phyloP scores from a whole-genome alignment of 495 filamentous ascomycete genomes.

The Glutinoglossum americanum region DNA sequence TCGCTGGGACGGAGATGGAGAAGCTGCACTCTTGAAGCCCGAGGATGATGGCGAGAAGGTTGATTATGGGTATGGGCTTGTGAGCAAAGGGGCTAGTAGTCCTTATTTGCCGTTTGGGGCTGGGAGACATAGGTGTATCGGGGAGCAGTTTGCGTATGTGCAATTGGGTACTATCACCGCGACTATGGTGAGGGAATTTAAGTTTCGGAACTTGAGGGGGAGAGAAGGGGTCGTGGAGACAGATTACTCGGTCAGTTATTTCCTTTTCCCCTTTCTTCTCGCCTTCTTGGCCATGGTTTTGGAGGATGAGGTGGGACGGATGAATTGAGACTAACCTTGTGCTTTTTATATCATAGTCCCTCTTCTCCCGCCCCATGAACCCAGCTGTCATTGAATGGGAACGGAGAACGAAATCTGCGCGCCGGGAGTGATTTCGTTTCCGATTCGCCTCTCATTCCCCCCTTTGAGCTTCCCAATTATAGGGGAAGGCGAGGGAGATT shows the following conservation, averaged over 20 bases:
- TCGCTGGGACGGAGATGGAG: conserved; percentile 44
- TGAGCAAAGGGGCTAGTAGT: conserved; percentile 65
- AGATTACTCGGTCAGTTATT: conserved; percentile 38
- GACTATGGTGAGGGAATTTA: conserved; percentile 55
- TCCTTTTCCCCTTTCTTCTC: not conserved
- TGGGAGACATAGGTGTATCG: conserved; percentile 84
- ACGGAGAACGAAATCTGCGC: not conserved
- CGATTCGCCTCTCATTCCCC: too few relatives aligned
- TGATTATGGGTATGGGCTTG: conserved; percentile 80
- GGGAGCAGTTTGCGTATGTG: conserved; percentile 90
- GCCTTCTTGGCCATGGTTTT: too few relatives aligned
- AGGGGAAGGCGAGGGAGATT: too few relatives aligned
- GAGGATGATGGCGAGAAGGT: conserved; percentile 29
- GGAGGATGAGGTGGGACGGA: too few relatives aligned
- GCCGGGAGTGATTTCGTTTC: not conserved
- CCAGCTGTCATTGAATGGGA: conserved; percentile 1
- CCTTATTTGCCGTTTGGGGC: conserved; percentile 93
- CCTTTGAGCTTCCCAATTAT: too few relatives aligned
- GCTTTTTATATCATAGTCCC: too few relatives aligned
- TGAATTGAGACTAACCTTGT: too few relatives aligned
- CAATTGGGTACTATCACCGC: conserved; percentile 72
- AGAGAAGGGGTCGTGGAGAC: conserved; percentile 49
- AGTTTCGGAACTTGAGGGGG: conserved; percentile 49
- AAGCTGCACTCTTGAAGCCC: conserved; percentile 22
- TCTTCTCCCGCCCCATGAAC: not conserved